Evolutionary conservation across 129 eudicot species (phyloP), one percentile per base, ranked within the genome.

Genomic region (Kitagawia praeruptora): DNA sequence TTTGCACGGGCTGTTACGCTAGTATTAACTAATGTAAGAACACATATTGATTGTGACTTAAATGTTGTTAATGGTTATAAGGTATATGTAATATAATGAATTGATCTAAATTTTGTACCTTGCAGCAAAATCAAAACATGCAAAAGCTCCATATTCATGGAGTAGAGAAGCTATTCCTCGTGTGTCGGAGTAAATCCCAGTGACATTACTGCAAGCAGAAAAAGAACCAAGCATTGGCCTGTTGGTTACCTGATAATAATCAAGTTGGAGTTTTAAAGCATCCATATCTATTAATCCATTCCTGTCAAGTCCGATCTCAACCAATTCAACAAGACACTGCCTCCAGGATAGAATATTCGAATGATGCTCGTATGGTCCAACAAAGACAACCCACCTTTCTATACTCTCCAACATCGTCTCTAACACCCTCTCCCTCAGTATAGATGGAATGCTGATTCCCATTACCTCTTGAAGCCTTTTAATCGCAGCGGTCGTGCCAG

Each of bases 321-420:
- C 85, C 19, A 93, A 95, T 85, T 93, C 90, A 10, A 89, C 98
- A 67, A 93, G 83, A 84, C 90, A 91, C 75, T 89, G 90, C 81
- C 88, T 78, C 98, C 98, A 91, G 1, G 98, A 93, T 19, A 91
- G 87, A 70, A 88, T 56, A 84, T 93, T 93, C 49, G 98, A 93
- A 80, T 91, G 98, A 83, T 93, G 97, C 80, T 93, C 98, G 63
- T 85, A 85, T 5, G 98, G 97, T 9, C 98, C 98, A 15, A 91
- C 92, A 42, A 93, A 88, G 39, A 93, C 98, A 0, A 93, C 96
- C 98, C 98, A 93, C 79, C 97, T 84, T 75, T 93, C 98, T 69
- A 80, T 85, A 40, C 14, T 79, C 0, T 41, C 31, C 7, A 91
- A 21, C 51, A 85, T n/a, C n/a, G n/a, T 82, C 58, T 84, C 74